Evolutionary conservation across 768 basidiomycete genomes (phyloP).

Genomic region (Mycena kentingensis): DNA sequence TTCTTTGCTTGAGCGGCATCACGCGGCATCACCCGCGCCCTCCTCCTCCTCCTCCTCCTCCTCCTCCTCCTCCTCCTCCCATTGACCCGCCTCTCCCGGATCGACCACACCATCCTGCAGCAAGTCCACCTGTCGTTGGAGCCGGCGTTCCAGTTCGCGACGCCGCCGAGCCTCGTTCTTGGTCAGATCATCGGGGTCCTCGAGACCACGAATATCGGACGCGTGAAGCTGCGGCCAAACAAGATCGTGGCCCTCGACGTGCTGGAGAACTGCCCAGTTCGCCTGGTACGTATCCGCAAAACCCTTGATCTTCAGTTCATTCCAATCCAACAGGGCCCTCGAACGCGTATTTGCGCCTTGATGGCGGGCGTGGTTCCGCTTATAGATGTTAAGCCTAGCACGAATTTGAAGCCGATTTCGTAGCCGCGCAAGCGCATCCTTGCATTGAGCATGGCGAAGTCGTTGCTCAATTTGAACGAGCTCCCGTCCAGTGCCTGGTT

Average conservation of each 20-base stretch:
- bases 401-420: slow-evolving; percentile 24
- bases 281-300: not conserved
- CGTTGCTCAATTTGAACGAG: slow-evolving; percentile 22
- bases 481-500: not conserved
- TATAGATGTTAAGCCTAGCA: slow-evolving; percentile 21
- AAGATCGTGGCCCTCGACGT: not conserved
- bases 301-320: not conserved
- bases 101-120: not conserved
- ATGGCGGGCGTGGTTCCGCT: not conserved
- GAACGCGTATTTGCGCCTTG: not conserved
- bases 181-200: not conserved
- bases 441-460: slow-evolving; percentile 25
- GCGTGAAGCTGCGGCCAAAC: not conserved
- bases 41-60: not conserved
- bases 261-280: not conserved
- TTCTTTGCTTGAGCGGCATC: too few relatives aligned
- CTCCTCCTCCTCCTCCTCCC: not conserved
- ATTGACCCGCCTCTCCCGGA: not conserved
- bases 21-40: too few relatives aligned
- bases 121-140: not conserved
- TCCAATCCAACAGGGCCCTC: not conserved
- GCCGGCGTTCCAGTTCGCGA: not conserved
- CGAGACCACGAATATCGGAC: not conserved
- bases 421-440: slow-evolving; percentile 21
- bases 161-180: not conserved